Conservation (phyloP, 768 basidiomycete species). For the Phylloporus sp. region DNA sequence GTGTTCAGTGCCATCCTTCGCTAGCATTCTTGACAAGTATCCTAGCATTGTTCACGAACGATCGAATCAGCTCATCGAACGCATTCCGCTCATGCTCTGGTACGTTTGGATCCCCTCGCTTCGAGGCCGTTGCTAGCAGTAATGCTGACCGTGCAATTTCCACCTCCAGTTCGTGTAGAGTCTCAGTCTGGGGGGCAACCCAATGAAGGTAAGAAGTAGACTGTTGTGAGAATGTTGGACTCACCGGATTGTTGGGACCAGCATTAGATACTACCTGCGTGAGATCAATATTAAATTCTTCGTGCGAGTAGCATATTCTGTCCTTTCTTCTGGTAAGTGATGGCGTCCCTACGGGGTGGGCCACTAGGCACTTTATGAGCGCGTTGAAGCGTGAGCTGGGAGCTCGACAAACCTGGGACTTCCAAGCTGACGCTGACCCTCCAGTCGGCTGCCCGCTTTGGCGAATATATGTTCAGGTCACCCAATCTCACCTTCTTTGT, state of each 20-base stretch:
- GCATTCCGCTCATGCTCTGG: constrained; percentile 62
- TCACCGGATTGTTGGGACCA: constrained; percentile 46
- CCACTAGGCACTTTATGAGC: constrained; percentile 38
- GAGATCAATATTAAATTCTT: constrained; percentile 88
- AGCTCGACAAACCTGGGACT: constrained; percentile 60
- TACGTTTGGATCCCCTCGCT: constrained; percentile 55
- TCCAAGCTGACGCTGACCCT: constrained; percentile 91
- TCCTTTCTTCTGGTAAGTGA: constrained; percentile 74
- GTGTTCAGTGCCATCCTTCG: constrained; percentile 39
- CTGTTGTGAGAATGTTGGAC: constrained; percentile 19
- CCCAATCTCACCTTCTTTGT: constrained; percentile 80
- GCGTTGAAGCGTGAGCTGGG: neutral
- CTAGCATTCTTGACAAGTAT: constrained; percentile 78
- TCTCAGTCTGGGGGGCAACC: constrained; percentile 41
- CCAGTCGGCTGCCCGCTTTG: constrained; percentile 84
- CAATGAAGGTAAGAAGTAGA: constrained; percentile 1
- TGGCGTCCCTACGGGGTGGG: constrained; percentile 60
- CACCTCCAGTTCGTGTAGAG: constrained; percentile 84
- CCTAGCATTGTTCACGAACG: constrained; percentile 89
- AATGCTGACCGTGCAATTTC: constrained; percentile 73
- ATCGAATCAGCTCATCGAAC: constrained; percentile 89
- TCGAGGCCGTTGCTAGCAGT: constrained; percentile 65
- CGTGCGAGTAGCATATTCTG: constrained; percentile 88
- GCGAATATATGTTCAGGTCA: constrained; percentile 82
- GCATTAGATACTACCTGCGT: constrained; percentile 76